phyloP scores from a whole-genome alignment of 305 asterid species.

The Solanum hybrid region DNA sequence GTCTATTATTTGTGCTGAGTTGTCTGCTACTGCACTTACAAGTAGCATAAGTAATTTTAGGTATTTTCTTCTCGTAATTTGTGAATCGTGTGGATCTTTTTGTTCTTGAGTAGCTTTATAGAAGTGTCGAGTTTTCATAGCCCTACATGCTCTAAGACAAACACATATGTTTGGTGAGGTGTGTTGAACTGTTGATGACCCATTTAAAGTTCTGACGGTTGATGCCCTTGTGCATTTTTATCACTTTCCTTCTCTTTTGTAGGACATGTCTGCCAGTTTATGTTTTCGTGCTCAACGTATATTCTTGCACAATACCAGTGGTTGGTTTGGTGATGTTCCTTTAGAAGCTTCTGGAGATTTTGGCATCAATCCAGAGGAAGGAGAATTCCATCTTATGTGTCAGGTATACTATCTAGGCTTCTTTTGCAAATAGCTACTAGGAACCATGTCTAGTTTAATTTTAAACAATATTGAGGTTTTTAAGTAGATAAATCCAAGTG shows the following conservation, averaged over 20 bases:
- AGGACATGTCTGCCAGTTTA: slow-evolving; percentile 88
- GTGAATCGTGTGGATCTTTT: background rate
- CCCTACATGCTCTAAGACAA: background rate
- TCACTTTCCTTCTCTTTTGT: slow-evolving; percentile 15
- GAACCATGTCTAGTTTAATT: background rate
- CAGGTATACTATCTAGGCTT: slow-evolving; percentile 44
- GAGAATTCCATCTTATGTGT: slow-evolving; percentile 98
- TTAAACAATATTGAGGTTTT: background rate
- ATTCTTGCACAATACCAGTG: slow-evolving; percentile 95
- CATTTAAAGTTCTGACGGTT: background rate
- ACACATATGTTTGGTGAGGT: background rate
- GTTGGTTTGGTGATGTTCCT: slow-evolving; percentile 95
- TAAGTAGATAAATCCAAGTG: background rate
- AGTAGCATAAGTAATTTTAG: background rate
- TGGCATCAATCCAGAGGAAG: slow-evolving; percentile 95
- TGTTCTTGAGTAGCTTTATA: background rate
- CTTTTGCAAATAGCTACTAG: background rate
- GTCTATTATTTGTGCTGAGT: background rate
- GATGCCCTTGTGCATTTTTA: background rate
- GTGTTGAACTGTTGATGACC: background rate
- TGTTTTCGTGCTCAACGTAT: slow-evolving; percentile 93
- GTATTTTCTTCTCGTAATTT: background rate
- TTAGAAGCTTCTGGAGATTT: slow-evolving; percentile 99
- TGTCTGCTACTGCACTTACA: background rate
- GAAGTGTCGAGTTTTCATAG: background rate